Percentiles rank a stretch among this genome's conserved stretches.
These are phyloP conservation scores for Fragaria vesca DNA, from an alignment of 306 rosid species.

Conservation along the genomic window DNA sequence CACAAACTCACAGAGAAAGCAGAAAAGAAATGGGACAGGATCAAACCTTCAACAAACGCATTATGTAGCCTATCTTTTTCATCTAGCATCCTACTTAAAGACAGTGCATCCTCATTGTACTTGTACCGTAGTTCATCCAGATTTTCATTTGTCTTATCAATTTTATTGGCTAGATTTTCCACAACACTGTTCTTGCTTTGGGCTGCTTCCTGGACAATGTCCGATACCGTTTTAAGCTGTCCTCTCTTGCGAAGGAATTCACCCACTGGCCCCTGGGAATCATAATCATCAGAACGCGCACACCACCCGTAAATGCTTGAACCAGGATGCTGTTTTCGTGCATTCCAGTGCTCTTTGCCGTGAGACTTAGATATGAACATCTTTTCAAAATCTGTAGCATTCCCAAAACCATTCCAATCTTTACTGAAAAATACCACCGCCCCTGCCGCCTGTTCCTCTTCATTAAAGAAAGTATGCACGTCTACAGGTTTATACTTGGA, in stretches of 20 bases:
- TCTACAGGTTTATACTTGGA: conserved; percentile 54
- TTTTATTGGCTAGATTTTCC: conserved; percentile 58
- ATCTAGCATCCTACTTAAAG: conserved; percentile 78
- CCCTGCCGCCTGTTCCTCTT: conserved; percentile 31
- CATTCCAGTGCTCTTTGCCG: conserved; percentile 66
- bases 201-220: conserved; percentile 72
- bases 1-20: not conserved
- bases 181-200: conserved; percentile 58
- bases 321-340: conserved; percentile 33
- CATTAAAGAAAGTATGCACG: conserved; percentile 39
- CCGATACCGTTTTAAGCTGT: conserved; percentile 70
- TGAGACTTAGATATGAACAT: conserved; percentile 44
- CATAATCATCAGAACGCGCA: conserved; percentile 79
- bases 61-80: conserved; percentile 77
- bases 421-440: conserved; percentile 58
- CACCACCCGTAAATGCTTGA: conserved; percentile 75
- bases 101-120: conserved; percentile 73
- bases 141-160: conserved; percentile 69
- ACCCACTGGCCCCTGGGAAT: conserved; percentile 63
- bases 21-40: conserved; percentile 11
- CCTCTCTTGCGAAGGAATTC: conserved; percentile 78
- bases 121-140: conserved; percentile 57
- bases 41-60: conserved; percentile 72
- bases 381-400: conserved; percentile 73
- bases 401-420: conserved; percentile 81